phyloP scores from a whole-genome alignment of 345 rosid species.

The Salix purpurea region DNA sequence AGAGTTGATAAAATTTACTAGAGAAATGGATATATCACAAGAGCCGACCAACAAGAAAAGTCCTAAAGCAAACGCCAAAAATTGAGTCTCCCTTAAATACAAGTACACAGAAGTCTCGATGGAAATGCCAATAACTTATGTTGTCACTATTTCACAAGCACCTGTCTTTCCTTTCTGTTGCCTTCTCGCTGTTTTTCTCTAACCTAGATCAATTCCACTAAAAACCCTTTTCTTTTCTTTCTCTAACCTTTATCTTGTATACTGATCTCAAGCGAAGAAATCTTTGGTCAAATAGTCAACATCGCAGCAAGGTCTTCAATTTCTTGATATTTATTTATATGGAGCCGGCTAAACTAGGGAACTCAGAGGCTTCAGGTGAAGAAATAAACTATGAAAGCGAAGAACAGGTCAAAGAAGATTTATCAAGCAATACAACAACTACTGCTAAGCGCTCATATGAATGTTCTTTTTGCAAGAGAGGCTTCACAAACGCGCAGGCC shows the following conservation, averaged over 20 bases:
- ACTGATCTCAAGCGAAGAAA: no score
- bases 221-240: neutral
- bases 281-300: no score
- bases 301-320: no score
- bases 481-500: conserved; percentile 88
- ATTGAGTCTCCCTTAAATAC: conserved; percentile 10
- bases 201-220: neutral
- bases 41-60: conserved; percentile 26
- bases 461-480: conserved; percentile 74
- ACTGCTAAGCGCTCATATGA: conserved; percentile 45
- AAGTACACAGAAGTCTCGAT: conserved; percentile 12
- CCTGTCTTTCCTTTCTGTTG: neutral
- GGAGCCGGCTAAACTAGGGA: conserved; percentile 31
- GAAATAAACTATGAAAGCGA: conserved; percentile 18
- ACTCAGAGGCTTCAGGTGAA: conserved; percentile 26
- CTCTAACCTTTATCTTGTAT: no score
- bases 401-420: conserved; percentile 17
- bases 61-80: conserved; percentile 33
- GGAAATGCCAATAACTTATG: conserved; percentile 35
- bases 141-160: conserved; percentile 25
- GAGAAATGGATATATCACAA: conserved; percentile 17
- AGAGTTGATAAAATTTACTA: neutral
- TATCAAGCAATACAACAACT: no score
- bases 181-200: neutral
- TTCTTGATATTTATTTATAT: neutral